Conservation (phyloP, 257 asterid species). For the Solanum bulbocastanum region DNA sequence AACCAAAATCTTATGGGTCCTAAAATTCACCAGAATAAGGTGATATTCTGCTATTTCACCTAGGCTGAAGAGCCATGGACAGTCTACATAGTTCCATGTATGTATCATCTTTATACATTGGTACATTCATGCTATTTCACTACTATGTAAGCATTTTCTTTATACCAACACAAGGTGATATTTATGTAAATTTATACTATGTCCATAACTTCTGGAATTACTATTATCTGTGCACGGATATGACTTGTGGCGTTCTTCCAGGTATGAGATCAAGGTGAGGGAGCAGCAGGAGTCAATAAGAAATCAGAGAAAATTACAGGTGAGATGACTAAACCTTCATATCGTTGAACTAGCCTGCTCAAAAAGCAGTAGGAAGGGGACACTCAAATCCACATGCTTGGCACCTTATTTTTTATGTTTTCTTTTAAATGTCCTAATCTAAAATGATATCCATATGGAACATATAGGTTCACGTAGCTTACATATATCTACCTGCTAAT, state of each 20-base stretch:
- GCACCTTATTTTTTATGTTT: background rate
- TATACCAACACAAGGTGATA: background rate
- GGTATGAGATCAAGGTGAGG: slow-evolving; percentile 89
- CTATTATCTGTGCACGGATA: background rate
- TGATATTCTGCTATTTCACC: too few species aligned
- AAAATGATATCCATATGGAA: background rate
- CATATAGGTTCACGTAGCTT: background rate
- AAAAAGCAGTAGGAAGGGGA: background rate
- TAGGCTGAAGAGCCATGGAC: background rate
- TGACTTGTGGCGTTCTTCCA: slow-evolving; percentile 23
- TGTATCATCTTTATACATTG: background rate
- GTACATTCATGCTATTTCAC: background rate
- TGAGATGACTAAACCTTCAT: slow-evolving; percentile 7
- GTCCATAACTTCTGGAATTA: background rate
- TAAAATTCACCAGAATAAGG: background rate
- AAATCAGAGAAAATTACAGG: slow-evolving; percentile 86
- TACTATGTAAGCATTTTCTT: background rate
- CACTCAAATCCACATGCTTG: background rate
- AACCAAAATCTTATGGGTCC: background rate
- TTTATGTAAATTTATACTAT: background rate
- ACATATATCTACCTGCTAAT: background rate
- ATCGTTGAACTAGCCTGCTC: background rate
- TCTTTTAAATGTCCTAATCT: background rate
- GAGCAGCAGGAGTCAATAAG: slow-evolving; percentile 84
- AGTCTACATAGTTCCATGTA: background rate